phyloP scores from a whole-genome alignment of 2,329 filamentous ascomycete species.

The Corynespora cassiicola region DNA sequence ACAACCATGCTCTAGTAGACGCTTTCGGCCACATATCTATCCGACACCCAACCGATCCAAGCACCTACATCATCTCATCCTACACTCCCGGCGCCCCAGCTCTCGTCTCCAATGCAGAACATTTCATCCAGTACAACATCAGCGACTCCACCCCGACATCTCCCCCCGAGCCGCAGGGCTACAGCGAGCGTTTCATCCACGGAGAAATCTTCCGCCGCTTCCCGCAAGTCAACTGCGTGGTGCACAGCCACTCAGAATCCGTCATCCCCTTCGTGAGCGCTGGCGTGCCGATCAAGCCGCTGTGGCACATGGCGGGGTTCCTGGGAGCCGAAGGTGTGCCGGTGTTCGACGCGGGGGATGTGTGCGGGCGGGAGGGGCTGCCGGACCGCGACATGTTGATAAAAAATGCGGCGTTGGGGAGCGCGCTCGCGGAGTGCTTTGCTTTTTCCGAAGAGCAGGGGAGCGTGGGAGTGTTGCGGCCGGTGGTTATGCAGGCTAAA shows the following conservation, averaged over 20 bases:
- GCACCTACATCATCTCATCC: slow-evolving; percentile 57
- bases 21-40: slow-evolving; percentile 62
- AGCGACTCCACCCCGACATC: slow-evolving; percentile 51
- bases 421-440: slow-evolving; percentile 27
- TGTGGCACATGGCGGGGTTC: slow-evolving; percentile 51
- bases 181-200: slow-evolving; percentile 54
- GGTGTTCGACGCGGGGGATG: slow-evolving; percentile 18
- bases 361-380: slow-evolving; percentile 18
- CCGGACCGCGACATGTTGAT: slow-evolving; percentile 34
- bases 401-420: slow-evolving; percentile 25
- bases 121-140: slow-evolving; percentile 58
- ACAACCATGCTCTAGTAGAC: slow-evolving; percentile 58
- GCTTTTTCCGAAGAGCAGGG: slow-evolving; percentile 1
- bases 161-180: slow-evolving; percentile 43
- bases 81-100: slow-evolving; percentile 54
- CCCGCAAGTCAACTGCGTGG: slow-evolving; percentile 46
- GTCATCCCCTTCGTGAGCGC: slow-evolving; percentile 50
- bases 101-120: slow-evolving; percentile 49
- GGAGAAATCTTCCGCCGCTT: slow-evolving; percentile 47
- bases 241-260: slow-evolving; percentile 49
- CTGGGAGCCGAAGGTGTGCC: slow-evolving; percentile 30
- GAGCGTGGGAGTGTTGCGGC: slow-evolving; percentile 12
- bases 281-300: slow-evolving; percentile 34
- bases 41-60: slow-evolving; percentile 53
- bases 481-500: slow-evolving; percentile 48